Base-by-base conservation (phyloP, 352 stramenopile genomes). In the Phytopythium helicoides region DNA sequence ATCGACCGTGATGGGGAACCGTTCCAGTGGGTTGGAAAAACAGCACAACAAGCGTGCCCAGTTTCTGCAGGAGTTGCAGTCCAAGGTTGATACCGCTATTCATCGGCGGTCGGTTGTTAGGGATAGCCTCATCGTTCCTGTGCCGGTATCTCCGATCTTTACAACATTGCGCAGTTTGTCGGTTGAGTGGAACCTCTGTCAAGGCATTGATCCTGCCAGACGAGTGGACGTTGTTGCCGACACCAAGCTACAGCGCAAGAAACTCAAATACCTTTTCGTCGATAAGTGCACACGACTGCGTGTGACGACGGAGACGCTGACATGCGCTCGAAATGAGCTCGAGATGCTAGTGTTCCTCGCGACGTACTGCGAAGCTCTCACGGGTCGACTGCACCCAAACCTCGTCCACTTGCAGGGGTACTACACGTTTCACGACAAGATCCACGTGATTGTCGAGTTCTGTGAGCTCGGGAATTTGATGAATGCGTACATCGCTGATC, bases 131-230 rank as follows among this genome's bases (percentile, higher is more conserved):
- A 18, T 48, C 0, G 25, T 60, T 34, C 31, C 58, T 33, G 48
- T 44, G 10, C 35, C 56, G 2, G 67, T 83, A 5, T 59, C 69
- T 23, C 64, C 60, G 1, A 62, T 79, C 10, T 87, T 87, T 45
- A 82, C 62, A 14, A 69, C 50, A 3, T 60, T 81, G 50, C 67
- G 71, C n/a, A 62, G 63, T 8, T 60, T 87, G 33, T 82, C 71
- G n/a, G 60, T 80, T 7, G 70, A 86, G 47, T 86, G 72, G 77
- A 88, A 88, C 58, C 31, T 86, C 21, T 88, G 77, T 46, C 60
- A 75, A 22, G 77, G 69, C 34, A 67, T 81, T 50, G 77, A 88
- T 37, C 72, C 74, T 38, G 70, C 69, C 4, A 56, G 74, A 16
- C 64, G 69, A 6, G 74, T 88, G 16, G 70, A 85, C 47, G 74